Conservation (phyloP, 352 stramenopile species). For the Pythium sp. region DNA sequence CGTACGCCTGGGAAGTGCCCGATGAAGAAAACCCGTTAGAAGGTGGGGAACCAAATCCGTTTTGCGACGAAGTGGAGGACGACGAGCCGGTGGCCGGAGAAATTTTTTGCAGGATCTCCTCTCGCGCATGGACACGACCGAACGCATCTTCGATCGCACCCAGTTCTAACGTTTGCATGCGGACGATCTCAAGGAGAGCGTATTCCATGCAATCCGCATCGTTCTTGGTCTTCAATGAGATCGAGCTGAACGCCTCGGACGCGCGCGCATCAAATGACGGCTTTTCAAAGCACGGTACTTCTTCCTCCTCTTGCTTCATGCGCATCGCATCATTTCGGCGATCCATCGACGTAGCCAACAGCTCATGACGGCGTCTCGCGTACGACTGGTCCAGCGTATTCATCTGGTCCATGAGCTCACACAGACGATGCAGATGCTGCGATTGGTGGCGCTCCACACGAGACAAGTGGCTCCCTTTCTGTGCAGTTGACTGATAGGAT, state of each 20-base stretch:
- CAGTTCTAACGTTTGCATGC: conserved; percentile 79
- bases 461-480: conserved; percentile 66
- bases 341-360: conserved; percentile 30
- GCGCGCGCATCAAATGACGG: conserved; percentile 66
- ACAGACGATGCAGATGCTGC: conserved; percentile 66
- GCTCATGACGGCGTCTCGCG: conserved; percentile 30
- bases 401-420: conserved; percentile 71
- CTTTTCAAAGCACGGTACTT: conserved; percentile 46
- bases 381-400: conserved; percentile 62
- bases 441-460: conserved; percentile 59
- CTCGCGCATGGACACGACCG: conserved; percentile 43
- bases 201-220: conserved; percentile 83
- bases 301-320: conserved; percentile 52
- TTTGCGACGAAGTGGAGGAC: conserved; percentile 9
- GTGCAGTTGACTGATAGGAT: conserved; percentile 51
- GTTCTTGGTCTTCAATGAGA: conserved; percentile 70
- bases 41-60: conserved; percentile 10
- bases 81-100: conserved; percentile 15
- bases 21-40: conserved; percentile 7
- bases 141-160: conserved; percentile 77
- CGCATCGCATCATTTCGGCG: conserved; percentile 25
- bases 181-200: conserved; percentile 68
- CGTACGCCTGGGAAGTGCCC: conserved; percentile 29
- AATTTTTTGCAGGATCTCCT: conserved; percentile 37
- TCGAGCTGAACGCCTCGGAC: conserved; percentile 67